phyloP scores from a whole-genome alignment of 2,329 filamentous ascomycete species.

The Chalara sp. region DNA sequence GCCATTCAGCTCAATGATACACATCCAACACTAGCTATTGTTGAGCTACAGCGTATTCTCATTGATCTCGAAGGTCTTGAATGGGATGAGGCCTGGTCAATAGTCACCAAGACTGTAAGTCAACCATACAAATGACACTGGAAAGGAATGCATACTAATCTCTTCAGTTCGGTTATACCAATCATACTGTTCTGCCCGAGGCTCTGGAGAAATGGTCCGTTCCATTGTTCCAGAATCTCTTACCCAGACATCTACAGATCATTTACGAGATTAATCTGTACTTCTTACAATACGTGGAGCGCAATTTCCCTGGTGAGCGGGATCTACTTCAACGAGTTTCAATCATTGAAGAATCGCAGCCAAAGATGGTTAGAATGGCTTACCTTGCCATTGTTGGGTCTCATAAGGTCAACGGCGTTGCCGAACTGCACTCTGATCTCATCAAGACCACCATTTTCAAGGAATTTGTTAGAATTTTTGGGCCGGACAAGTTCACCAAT shows the following conservation, averaged over 20 bases:
- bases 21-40: slow-evolving; percentile 91
- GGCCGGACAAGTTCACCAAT: slow-evolving; percentile 95
- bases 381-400: slow-evolving; percentile 92
- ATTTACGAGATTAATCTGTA: slow-evolving; percentile 97
- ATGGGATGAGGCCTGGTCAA: slow-evolving; percentile 89
- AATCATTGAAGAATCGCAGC: slow-evolving; percentile 93
- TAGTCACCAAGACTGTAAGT: slow-evolving; percentile 61
- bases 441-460: slow-evolving; percentile 99
- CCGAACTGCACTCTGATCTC: slow-evolving; percentile 92
- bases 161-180: slow-evolving; percentile 79
- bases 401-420: slow-evolving; percentile 98
- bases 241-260: slow-evolving; percentile 91
- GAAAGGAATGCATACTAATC: slow-evolving; percentile 4
- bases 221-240: slow-evolving; percentile 80
- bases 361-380: slow-evolving; percentile 98
- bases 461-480: slow-evolving; percentile 93
- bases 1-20: slow-evolving; percentile 98
- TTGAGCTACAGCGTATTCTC: slow-evolving; percentile 90
- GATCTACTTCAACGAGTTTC: slow-evolving; percentile 85
- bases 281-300: slow-evolving; percentile 89
- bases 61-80: slow-evolving; percentile 84
- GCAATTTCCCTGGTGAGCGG: slow-evolving; percentile 80
- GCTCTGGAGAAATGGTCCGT: slow-evolving; percentile 98
- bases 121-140: background rate
- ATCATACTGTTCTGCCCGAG: slow-evolving; percentile 95